Evolutionary conservation across 1,139 yeast genomes (phyloP), one percentile per base, ranked within the genome.

Genomic region (Candida freyschussii): DNA sequence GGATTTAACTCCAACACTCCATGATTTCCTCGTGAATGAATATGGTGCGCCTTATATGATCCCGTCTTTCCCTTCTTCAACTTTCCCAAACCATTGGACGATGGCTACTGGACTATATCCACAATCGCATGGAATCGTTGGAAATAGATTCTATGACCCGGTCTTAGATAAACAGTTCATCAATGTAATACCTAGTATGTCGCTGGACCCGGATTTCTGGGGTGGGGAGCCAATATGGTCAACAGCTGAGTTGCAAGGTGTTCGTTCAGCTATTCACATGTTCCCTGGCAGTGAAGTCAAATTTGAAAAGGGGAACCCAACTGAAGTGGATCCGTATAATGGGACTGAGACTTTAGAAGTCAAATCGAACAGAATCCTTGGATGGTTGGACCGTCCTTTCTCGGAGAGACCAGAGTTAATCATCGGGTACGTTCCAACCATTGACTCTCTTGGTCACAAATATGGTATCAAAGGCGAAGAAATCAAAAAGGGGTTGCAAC

Each of bases 71-170:
- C 96, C 96, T 2, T 75, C 94, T 0, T 83, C 87, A 24, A 84
- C 95, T 1, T 84, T 85, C 50, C 94, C 96, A 0, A 87, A 89
- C 54, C 95, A 86, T 55, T 89, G 95, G 93, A 78, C 95, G 0
- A 55, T 89, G 45, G 78, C 83, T 1, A 89, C 96, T 0, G 97
- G 97, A 0, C 59, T 83, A 30, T 74, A 78, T 39, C 96, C 97
- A 1, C 69, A 78, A 2, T 75, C 79, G 36, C 96, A 89, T 55
- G 96, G 96, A 2, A 80, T 87, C 22, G 83, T 89, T 2, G 89
- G 94, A 2, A 86, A 87, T 57, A 74, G 80, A 0, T 87, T 87
- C 52, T 84, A 57, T 53, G 95, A 85, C 49, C 76, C 86, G 0
- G 49, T 40, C 2, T 49, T 71, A 16, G 53, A 68, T 4, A 69